Conservation (phyloP, 176 grass and related monocot species). For the Hordeum marinum region DNA sequence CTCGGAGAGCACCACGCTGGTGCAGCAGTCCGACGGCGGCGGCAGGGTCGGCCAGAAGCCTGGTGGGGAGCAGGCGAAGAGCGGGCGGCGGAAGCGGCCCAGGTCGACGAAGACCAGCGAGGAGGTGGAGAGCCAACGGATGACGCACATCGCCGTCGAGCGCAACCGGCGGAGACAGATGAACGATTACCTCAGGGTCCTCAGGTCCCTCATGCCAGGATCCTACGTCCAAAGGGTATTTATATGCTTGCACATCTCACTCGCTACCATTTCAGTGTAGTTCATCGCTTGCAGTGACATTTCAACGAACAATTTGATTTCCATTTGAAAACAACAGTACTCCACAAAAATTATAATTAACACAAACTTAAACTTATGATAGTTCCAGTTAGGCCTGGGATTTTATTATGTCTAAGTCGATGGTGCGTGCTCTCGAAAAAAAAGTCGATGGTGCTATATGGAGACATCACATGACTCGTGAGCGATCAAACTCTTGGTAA, state of each 20-base stretch:
- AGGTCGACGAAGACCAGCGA: slow-evolving; percentile 62
- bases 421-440: too few relatives aligned
- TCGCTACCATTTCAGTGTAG: neutral
- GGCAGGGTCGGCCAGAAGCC: neutral
- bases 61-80: slow-evolving; percentile 41
- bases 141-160: slow-evolving; percentile 95
- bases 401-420: too few relatives aligned
- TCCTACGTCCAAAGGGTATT: slow-evolving; percentile 82
- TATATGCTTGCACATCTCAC: neutral
- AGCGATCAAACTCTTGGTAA: too few relatives aligned
- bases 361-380: too few relatives aligned
- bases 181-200: slow-evolving; percentile 81
- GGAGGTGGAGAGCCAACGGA: slow-evolving; percentile 90
- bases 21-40: slow-evolving; percentile 24
- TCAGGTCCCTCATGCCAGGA: slow-evolving; percentile 74
- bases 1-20: slow-evolving; percentile 45
- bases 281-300: too few relatives aligned
- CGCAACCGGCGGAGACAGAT: slow-evolving; percentile 76
- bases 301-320: neutral
- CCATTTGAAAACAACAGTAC: neutral
- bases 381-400: too few relatives aligned
- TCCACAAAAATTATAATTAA: neutral
- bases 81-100: slow-evolving; percentile 71
- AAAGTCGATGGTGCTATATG: too few relatives aligned
- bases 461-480: too few relatives aligned